phyloP scores from a whole-genome alignment of 2,329 filamentous ascomycete genomes.

The Pestalotiopsis sp. region DNA sequence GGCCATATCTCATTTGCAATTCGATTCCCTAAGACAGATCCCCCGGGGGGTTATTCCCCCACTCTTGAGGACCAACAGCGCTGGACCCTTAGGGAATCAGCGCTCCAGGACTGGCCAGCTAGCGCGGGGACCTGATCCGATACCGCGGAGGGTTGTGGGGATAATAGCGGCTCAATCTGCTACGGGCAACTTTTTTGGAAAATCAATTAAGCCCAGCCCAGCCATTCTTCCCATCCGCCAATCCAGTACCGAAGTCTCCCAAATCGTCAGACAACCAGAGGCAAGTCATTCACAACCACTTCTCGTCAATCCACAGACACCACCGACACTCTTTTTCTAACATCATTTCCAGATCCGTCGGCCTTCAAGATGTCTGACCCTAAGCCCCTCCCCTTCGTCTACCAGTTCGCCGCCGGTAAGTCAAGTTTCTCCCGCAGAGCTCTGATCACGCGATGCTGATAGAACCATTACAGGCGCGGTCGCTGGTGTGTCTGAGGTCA shows the following conservation, averaged over 20 bases:
- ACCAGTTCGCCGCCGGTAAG: conserved; percentile 92
- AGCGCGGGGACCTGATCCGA: conserved; percentile 5
- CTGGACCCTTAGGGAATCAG: background rate
- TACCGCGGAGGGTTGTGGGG: conserved; percentile 8
- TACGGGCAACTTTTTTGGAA: conserved; percentile 1
- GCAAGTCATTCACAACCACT: background rate
- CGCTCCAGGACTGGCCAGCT: background rate
- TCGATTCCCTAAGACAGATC: background rate
- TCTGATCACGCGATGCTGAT: conserved; percentile 28
- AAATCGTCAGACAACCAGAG: conserved; percentile 1
- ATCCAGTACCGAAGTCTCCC: background rate
- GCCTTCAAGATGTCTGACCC: conserved; percentile 59
- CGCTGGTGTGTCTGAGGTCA: conserved; percentile 95
- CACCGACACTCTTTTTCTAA: conserved; percentile 2
- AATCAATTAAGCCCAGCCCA: conserved; percentile 7
- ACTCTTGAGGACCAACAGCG: background rate
- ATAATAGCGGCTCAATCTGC: conserved; percentile 5
- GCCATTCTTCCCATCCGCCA: background rate
- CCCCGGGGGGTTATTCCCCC: background rate
- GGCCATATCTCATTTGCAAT: background rate
- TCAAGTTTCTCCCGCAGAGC: conserved; percentile 29
- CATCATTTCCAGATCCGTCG: background rate
- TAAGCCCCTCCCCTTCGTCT: conserved; percentile 85
- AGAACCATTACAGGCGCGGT: conserved; percentile 68
- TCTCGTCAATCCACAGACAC: background rate